Evolutionary conservation across 208 protist genomes (phyloP), one percentile per base, ranked within the genome.

Genomic region (Endotrypanum monterogeii): DNA sequence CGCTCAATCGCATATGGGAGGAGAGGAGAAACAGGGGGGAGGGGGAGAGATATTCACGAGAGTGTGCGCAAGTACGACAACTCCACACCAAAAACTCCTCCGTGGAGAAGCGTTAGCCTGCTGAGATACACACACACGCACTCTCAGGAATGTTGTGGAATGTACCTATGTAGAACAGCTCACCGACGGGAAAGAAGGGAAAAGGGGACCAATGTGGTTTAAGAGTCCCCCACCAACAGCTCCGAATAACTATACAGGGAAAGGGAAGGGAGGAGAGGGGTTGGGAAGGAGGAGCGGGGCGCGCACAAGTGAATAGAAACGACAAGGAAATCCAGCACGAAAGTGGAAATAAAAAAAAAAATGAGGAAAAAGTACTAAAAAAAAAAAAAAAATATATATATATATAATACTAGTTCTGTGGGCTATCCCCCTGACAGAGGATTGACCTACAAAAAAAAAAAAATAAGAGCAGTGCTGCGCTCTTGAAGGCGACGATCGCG

Each of bases 381-480:
- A 48, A 48, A 48, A 48, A 48, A 11, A 48, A 48, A 48, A 0
- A 5, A 48, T 14, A 48, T 5, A n/a, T n/a, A n/a, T n/a, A n/a
- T n/a, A n/a, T n/a, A n/a, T n/a, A n/a, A n/a, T n/a, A n/a, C n/a
- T n/a, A n/a, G n/a, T n/a, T n/a, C n/a, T 48, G 12, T 11, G 44
- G 44, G 44, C 25, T 41, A 3, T 32, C 54, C 55, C 55, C 32
- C 39, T 23, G 57, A 48, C n/a, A n/a, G 16, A 65, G 18, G 60
- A 65, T 23, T 25, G 14, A 63, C 32, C n/a, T n/a, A n/a, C n/a
- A n/a, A n/a, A n/a, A 48, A 46, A 9, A 44, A 3, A 62, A 7
- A 56, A 20, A 56, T 46, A 60, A 50, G n/a, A n/a, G n/a, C n/a
- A 52, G 55, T 41, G 39, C 44, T 51, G 71, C 48, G 60, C n/a